Percentiles rank a stretch among this genome's conserved stretches.
Conservation (phyloP, 2,329 filamentous ascomycete genomes). For the Botrytis fragariae region DNA sequence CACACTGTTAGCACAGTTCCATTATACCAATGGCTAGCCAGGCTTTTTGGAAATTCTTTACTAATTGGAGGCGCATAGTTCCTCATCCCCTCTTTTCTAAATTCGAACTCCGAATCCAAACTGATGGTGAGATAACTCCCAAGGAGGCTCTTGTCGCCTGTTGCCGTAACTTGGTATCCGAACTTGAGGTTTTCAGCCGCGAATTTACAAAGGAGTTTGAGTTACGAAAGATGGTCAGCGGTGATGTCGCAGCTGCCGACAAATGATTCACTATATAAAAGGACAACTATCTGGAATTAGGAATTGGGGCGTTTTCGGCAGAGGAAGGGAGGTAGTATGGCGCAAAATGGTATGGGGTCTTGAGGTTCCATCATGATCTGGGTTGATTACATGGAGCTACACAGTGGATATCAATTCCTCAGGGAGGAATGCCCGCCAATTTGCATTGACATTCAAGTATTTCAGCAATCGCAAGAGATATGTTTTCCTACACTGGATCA, state of each 20-base stretch:
- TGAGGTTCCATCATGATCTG: neutral
- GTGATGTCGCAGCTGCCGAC: conserved; percentile 27
- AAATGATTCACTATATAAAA: conserved; percentile 17
- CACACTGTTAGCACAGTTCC: conserved; percentile 38
- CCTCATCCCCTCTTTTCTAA: conserved; percentile 46
- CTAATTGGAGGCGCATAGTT: conserved; percentile 27
- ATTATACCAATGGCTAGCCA: neutral
- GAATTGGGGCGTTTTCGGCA: neutral
- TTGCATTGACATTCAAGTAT: neutral
- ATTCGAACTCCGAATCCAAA: conserved; percentile 81
- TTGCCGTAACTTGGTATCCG: conserved; percentile 77
- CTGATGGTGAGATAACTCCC: conserved; percentile 83
- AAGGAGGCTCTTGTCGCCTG: conserved; percentile 81
- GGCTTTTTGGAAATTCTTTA: neutral
- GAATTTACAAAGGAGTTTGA: conserved; percentile 94
- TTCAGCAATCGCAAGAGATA: conserved; percentile 6
- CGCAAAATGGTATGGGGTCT: neutral
- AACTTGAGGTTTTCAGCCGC: conserved; percentile 75
- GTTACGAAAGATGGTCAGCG: conserved; percentile 76
- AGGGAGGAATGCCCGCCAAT: neutral
- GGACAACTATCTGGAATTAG: neutral
- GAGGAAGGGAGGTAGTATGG: neutral
- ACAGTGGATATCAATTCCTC: neutral
- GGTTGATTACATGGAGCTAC: neutral
- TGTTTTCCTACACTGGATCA: neutral